phyloP scores from a whole-genome alignment of 1,284 basidiomycete genomes.

The Schizophyllum amplum region DNA sequence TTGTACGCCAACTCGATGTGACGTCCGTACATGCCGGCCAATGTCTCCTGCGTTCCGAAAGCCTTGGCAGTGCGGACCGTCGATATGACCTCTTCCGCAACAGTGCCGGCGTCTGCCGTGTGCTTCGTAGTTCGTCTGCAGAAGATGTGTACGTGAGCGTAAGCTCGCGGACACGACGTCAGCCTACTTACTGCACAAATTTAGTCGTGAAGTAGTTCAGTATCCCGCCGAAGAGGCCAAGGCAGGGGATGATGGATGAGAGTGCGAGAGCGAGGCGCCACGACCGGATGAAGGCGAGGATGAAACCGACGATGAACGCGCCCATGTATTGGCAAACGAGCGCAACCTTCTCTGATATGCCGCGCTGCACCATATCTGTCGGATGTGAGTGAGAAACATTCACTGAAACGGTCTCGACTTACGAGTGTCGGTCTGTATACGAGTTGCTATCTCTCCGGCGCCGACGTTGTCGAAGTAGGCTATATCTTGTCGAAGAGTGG shows the following conservation, averaged over 20 bases:
- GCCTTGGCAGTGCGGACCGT: slow-evolving; percentile 87
- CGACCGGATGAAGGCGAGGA: slow-evolving; percentile 59
- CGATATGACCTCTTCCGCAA: slow-evolving; percentile 95
- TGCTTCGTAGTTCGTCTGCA: slow-evolving; percentile 56
- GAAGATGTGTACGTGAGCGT: not conserved
- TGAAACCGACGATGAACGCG: slow-evolving; percentile 77
- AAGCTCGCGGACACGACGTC: slow-evolving; percentile 28
- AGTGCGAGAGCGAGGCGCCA: slow-evolving; percentile 88
- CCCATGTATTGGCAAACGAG: slow-evolving; percentile 40
- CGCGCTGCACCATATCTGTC: slow-evolving; percentile 83
- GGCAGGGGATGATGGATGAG: slow-evolving; percentile 84
- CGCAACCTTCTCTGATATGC: slow-evolving; percentile 83
- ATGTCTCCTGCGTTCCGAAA: slow-evolving; percentile 74
- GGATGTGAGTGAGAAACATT: slow-evolving; percentile 44
- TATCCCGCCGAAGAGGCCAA: slow-evolving; percentile 66
- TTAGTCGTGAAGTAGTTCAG: slow-evolving; percentile 34
- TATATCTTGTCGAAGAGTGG: slow-evolving; percentile 78
- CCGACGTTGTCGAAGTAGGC: slow-evolving; percentile 91
- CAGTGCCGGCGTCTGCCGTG: slow-evolving; percentile 74
- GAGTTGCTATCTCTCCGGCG: slow-evolving; percentile 90
- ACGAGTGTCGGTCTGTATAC: slow-evolving; percentile 90
- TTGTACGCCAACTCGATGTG: slow-evolving; percentile 48
- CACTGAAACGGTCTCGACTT: slow-evolving; percentile 24
- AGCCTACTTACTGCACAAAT: slow-evolving; percentile 25
- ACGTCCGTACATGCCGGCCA: slow-evolving; percentile 64